These are phyloP conservation scores for Mycena epipterygia DNA, from an alignment of 768 basidiomycete species.

Conservation along the genomic window DNA sequence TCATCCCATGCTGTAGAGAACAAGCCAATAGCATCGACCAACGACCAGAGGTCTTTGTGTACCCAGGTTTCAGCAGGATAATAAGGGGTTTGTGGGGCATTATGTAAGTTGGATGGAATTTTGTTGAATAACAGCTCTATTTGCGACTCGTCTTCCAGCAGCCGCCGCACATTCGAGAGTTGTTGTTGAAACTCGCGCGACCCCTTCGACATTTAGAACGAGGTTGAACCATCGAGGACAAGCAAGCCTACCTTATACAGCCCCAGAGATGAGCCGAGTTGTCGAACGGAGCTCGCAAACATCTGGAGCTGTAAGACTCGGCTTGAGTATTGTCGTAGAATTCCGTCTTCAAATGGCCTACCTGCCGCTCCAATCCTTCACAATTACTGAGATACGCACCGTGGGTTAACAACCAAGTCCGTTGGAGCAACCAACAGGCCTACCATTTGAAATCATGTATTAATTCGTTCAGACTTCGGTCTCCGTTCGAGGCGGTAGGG, in stretches of 20 bases:
- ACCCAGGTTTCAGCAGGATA: constrained; percentile 23
- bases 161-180: constrained; percentile 15
- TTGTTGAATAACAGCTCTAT: constrained; percentile 19
- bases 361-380: constrained; percentile 25
- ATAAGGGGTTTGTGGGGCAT: neutral
- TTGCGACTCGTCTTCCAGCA: constrained; percentile 25
- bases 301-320: constrained; percentile 14
- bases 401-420: neutral
- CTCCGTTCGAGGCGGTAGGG: neutral
- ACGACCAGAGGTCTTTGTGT: constrained; percentile 6
- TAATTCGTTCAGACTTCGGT: constrained; percentile 9
- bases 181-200: constrained; percentile 24
- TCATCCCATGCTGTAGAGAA: constrained; percentile 28
- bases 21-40: constrained; percentile 9
- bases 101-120: neutral
- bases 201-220: too few species aligned
- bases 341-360: neutral
- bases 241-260: too few species aligned
- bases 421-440: neutral
- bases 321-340: neutral
- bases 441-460: constrained; percentile 11
- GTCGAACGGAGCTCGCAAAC: constrained; percentile 27
- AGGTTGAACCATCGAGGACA: too few species aligned
- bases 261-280: constrained; percentile 32
- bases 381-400: neutral